Evolutionary conservation across 179 eudicot species (phyloP).

Genomic region (Dionaea muscipula): DNA sequence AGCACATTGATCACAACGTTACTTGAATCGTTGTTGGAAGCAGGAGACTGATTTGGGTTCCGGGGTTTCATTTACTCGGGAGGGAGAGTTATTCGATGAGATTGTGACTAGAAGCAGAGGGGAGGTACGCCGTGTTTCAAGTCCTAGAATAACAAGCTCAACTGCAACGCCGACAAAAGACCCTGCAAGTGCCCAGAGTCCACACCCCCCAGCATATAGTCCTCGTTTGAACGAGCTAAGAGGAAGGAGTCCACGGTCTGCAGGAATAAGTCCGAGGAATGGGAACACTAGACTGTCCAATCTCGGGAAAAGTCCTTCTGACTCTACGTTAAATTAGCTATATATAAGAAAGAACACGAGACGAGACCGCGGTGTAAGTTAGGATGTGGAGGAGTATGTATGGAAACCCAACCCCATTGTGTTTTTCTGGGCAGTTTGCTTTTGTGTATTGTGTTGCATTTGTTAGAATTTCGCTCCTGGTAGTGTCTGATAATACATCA

Average conservation of each 20-base stretch:
- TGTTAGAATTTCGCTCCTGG: too few species aligned
- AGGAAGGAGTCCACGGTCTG: slow-evolving; percentile 8
- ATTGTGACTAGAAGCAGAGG: slow-evolving; percentile 81
- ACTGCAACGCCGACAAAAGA: slow-evolving; percentile 50
- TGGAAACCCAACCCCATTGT: too few species aligned
- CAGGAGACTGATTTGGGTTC: slow-evolving; percentile 61
- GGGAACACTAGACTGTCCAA: slow-evolving; percentile 34
- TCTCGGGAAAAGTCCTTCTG: slow-evolving; percentile 37
- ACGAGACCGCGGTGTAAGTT: background rate
- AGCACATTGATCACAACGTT: background rate
- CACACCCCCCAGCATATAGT: slow-evolving; percentile 42
- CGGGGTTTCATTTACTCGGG: slow-evolving; percentile 38
- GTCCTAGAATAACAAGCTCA: slow-evolving; percentile 67
- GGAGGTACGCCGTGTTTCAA: slow-evolving; percentile 49
- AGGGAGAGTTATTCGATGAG: slow-evolving; percentile 63
- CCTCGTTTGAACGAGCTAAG: slow-evolving; percentile 47
- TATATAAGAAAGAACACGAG: too few species aligned
- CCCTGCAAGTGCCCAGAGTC: slow-evolving; percentile 34
- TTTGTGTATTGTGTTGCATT: too few species aligned
- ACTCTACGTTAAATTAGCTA: slow-evolving; percentile 16
- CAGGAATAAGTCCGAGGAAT: slow-evolving; percentile 39
- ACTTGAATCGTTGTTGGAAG: slow-evolving; percentile 2
- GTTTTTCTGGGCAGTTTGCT: too few species aligned
- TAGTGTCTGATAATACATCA: too few species aligned
- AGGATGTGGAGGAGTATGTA: background rate